Conservation (phyloP, 306 rosid species). For the Cucumis cinereus region DNA sequence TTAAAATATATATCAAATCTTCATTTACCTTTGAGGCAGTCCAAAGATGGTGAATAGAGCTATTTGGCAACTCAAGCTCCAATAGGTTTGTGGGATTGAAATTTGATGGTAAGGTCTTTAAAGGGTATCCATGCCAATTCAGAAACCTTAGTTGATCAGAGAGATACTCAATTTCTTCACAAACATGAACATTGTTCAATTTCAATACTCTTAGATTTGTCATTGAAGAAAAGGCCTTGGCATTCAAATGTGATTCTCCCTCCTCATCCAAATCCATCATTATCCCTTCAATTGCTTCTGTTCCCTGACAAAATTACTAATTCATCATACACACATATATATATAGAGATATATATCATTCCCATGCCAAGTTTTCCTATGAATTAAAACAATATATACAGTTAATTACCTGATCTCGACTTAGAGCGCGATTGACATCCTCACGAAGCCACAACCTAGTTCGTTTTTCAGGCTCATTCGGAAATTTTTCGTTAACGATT, state of each 20-base stretch:
- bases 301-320: slow-evolving; percentile 6
- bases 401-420: not conserved
- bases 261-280: not conserved
- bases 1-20: too few relatives aligned
- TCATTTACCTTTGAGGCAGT: slow-evolving; percentile 9
- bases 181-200: not conserved
- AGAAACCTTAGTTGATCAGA: slow-evolving; percentile 7
- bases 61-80: not conserved
- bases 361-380: too few relatives aligned
- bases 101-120: not conserved
- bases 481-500: not conserved
- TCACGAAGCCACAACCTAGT: slow-evolving; percentile 11
- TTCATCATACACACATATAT: too few relatives aligned
- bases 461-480: not conserved
- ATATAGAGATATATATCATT: too few relatives aligned
- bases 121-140: not conserved
- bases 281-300: slow-evolving; percentile 8
- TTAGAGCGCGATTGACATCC: not conserved
- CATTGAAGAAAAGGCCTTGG: slow-evolving; percentile 10
- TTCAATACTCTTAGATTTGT: slow-evolving; percentile 10
- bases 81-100: not conserved
- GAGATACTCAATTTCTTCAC: not conserved
- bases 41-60: slow-evolving; percentile 7
- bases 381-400: too few relatives aligned
- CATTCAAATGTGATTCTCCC: not conserved